These are phyloP conservation scores for Rhododendron simsii DNA, from an alignment of 148 eudicot genomes.

Conservation along the genomic window DNA sequence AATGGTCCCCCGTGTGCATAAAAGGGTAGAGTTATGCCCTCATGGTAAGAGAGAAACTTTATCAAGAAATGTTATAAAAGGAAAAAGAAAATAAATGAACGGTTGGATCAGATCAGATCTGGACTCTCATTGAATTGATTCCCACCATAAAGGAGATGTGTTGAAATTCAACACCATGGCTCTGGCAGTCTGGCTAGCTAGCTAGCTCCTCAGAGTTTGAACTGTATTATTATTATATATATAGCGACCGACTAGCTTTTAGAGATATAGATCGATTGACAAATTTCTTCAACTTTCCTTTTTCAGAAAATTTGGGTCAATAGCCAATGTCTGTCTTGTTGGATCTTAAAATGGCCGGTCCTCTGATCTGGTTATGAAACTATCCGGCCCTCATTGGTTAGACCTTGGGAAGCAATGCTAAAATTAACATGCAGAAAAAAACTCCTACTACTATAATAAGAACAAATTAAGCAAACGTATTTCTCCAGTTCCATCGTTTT, in stretches of 20 bases:
- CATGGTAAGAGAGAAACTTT: background rate
- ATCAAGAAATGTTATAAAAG: background rate
- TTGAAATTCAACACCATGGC: constrained; percentile 3
- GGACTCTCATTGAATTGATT: background rate
- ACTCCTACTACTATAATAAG: too few relatives aligned
- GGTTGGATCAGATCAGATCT: background rate
- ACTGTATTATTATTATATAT: background rate
- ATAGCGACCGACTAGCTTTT: background rate
- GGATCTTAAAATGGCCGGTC: background rate
- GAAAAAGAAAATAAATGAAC: background rate
- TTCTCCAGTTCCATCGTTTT: background rate
- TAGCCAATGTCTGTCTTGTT: background rate
- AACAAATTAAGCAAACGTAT: too few relatives aligned
- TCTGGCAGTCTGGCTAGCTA: background rate
- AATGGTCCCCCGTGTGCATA: background rate
- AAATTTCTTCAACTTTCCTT: background rate
- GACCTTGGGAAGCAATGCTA: background rate
- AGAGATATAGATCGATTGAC: background rate
- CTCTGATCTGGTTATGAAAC: background rate
- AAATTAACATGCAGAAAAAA: background rate
- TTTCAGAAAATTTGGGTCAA: background rate
- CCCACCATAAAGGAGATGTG: background rate
- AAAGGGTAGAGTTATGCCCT: background rate
- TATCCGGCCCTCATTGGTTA: background rate
- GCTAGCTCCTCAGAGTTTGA: background rate